A percentile compares a stretch with the other conserved stretches of the same genome.
These are phyloP conservation scores for Talaromyces thailandensis DNA, from an alignment of 495 filamentous ascomycete genomes.

Conservation along the genomic window DNA sequence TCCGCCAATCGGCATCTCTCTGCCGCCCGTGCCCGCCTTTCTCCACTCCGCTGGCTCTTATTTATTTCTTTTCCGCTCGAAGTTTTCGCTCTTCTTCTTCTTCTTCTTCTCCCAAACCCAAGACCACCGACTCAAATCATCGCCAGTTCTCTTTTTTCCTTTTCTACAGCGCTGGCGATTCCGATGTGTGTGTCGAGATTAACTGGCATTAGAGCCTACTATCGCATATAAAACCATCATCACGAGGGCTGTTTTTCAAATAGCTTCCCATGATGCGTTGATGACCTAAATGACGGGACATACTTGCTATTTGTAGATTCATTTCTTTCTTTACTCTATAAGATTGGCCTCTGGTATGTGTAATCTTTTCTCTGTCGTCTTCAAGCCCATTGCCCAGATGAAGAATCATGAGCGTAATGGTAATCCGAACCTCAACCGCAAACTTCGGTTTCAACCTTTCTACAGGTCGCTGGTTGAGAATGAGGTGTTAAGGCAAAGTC, in stretches of 20 bases:
- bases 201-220: slow-evolving; percentile 36
- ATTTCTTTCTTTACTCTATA: slow-evolving; percentile 5
- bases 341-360: background rate
- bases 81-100: slow-evolving; percentile 15
- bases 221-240: slow-evolving; percentile 98
- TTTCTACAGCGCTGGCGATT: slow-evolving; percentile 70
- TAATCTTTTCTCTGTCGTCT: slow-evolving; percentile 4
- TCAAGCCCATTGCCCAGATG: slow-evolving; percentile 23
- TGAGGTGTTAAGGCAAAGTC: slow-evolving; percentile 67
- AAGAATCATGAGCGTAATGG: slow-evolving; percentile 66
- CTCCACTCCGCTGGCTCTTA: background rate
- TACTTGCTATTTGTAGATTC: slow-evolving; percentile 11
- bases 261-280: slow-evolving; percentile 90
- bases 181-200: slow-evolving; percentile 84
- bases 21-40: slow-evolving; percentile 2
- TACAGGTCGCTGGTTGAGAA: slow-evolving; percentile 53
- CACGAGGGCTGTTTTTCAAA: slow-evolving; percentile 71
- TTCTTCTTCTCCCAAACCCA: slow-evolving; percentile 35
- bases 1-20: slow-evolving; percentile 5
- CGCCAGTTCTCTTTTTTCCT: slow-evolving; percentile 50
- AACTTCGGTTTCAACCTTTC: slow-evolving; percentile 23
- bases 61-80: slow-evolving; percentile 1
- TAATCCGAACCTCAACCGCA: slow-evolving; percentile 70
- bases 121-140: slow-evolving; percentile 96
- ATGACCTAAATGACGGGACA: slow-evolving; percentile 94